A percentile compares a stretch with the other conserved stretches of the same genome.
Evolutionary conservation across 768 basidiomycete genomes (phyloP).

Genomic region (Pholiota microspora): DNA sequence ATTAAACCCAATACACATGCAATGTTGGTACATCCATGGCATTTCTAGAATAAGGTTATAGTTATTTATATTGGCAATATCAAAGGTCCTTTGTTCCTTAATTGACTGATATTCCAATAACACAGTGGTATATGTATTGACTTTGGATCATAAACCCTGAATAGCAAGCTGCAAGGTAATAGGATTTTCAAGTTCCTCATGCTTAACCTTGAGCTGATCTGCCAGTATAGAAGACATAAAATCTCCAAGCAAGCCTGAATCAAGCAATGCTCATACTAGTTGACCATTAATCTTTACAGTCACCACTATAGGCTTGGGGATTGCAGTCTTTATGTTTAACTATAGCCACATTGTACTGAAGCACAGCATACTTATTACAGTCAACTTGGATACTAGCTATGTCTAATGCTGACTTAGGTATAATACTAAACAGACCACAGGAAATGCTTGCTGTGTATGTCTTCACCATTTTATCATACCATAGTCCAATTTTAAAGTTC

Average conservation of each 20-base stretch:
- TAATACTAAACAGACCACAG: no score
- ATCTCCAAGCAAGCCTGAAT: neutral
- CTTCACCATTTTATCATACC: no score
- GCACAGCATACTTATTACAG: no score
- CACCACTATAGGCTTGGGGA: no score
- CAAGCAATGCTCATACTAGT: constrained; percentile 28
- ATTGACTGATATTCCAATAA: constrained; percentile 34
- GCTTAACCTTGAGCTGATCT: constrained; percentile 30
- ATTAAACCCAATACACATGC: constrained; percentile 26
- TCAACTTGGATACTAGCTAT: no score
- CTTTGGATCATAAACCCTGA: constrained; percentile 32
- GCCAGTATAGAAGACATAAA: neutral
- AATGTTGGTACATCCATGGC: constrained; percentile 23
- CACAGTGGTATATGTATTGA: constrained; percentile 25
- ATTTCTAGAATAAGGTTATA: neutral
- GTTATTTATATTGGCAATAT: neutral
- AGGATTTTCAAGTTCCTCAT: constrained; percentile 25
- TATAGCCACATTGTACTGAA: no score
- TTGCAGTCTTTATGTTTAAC: no score
- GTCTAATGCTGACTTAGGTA: no score
- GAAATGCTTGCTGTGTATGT: no score
- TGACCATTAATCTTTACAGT: no score
- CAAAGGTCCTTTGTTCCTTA: constrained; percentile 6
- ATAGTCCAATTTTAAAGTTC: no score
- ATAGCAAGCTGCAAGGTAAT: constrained; percentile 34